Conservation (phyloP, 2,329 filamentous ascomycete species). For the Neospermospora avenae region DNA sequence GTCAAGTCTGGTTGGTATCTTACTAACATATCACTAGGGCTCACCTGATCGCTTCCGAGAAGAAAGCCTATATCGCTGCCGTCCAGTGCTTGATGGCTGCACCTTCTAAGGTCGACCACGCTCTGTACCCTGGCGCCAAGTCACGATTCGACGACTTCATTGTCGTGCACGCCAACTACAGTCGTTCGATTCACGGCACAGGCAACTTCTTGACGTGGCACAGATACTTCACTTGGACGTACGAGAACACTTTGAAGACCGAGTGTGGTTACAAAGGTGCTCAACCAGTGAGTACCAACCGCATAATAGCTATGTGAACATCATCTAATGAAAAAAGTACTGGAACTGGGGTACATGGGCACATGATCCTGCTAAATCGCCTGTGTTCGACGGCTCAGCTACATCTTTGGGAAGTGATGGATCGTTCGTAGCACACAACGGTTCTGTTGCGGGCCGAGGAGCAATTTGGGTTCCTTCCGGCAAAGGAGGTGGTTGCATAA, state of each 20-base stretch:
- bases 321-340: constrained; percentile 38
- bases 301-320: not conserved
- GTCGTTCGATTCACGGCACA: constrained; percentile 35
- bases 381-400: constrained; percentile 49
- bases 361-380: constrained; percentile 18
- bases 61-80: constrained; percentile 3
- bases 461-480: constrained; percentile 40
- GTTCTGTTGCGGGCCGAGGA: constrained; percentile 19
- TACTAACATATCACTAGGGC: not conserved
- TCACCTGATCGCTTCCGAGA: not conserved
- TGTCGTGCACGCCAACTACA: constrained; percentile 38
- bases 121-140: constrained; percentile 35
- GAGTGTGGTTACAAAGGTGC: constrained; percentile 43
- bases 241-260: constrained; percentile 40
- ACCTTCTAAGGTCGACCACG: constrained; percentile 33
- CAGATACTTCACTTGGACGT: constrained; percentile 40
- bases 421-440: constrained; percentile 28
- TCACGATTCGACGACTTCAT: constrained; percentile 41
- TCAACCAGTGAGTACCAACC: constrained; percentile 33
- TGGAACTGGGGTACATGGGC: constrained; percentile 21
- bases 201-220: constrained; percentile 43
- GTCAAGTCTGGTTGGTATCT: not conserved
- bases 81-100: constrained; percentile 25
- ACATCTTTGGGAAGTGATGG: constrained; percentile 48
- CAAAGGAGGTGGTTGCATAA: constrained; percentile 53